phyloP scores from a whole-genome alignment of 495 filamentous ascomycete genomes.

The Penicillium odoratum region DNA sequence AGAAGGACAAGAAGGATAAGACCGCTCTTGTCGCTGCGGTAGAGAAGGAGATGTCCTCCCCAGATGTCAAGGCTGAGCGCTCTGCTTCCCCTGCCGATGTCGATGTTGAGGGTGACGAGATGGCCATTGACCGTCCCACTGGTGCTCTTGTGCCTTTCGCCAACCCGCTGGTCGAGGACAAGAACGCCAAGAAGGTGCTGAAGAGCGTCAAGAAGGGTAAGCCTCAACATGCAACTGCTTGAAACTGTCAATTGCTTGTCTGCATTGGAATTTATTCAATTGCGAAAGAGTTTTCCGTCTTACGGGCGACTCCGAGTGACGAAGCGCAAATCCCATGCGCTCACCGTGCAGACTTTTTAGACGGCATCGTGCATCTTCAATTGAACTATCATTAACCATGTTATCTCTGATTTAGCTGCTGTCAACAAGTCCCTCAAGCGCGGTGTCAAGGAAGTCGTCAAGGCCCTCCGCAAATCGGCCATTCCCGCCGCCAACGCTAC shows the following conservation, averaged over 20 bases:
- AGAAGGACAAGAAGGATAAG: conserved; percentile 74
- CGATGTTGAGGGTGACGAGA: conserved; percentile 47
- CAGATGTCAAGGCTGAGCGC: conserved; percentile 49
- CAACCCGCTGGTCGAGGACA: conserved; percentile 84
- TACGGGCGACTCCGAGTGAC: not conserved
- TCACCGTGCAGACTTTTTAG: not conserved
- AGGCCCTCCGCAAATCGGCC: conserved; percentile 87
- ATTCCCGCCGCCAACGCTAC: conserved; percentile 52
- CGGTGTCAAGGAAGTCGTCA: conserved; percentile 98
- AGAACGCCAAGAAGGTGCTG: conserved; percentile 86
- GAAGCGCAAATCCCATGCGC: not conserved
- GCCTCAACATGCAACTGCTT: conserved; percentile 6
- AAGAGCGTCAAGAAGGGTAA: conserved; percentile 93
- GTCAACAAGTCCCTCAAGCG: conserved; percentile 93
- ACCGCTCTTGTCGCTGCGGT: conserved; percentile 58
- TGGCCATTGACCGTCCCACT: conserved; percentile 55
- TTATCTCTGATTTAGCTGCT: conserved; percentile 59
- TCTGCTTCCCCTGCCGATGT: conserved; percentile 27
- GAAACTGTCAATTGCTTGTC: not conserved
- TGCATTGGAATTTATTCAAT: not conserved
- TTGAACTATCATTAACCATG: conserved; percentile 20
- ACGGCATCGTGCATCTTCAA: not conserved
- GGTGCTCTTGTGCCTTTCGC: conserved; percentile 92
- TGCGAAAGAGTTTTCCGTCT: not conserved
- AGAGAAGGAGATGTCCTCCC: conserved; percentile 60